Evolutionary conservation across 768 basidiomycete species (phyloP), one percentile per base, ranked within the genome.

Genomic region (Leccinellum luteum): DNA sequence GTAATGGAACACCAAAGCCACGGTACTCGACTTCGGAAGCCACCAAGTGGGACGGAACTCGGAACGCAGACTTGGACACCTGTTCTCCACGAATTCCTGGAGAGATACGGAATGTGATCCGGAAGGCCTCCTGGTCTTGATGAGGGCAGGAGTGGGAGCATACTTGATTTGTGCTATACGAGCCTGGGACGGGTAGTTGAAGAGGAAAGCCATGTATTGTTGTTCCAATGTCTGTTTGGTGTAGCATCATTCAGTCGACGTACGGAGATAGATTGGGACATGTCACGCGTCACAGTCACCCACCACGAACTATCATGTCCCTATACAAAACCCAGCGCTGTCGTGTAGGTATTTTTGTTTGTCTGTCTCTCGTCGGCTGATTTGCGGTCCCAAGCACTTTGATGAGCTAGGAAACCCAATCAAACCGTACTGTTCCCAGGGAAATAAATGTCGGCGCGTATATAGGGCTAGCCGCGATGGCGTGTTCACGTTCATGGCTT

Each of bases 401-500:
- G 78, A 81, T 58, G 72, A 72, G 52, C 64, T 68, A 43, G 83
- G 82, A 14, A 69, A 66, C 23, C 68, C 76, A 3, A 66, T 80
- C 49, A 73, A 72, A 55, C 78, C 79, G 8, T 70, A 69, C 28
- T 84, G 82, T 59, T 74, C 65, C 34, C 76, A 82, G 59, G 82
- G 82, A 28, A 72, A 71, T 44, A 73, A 66, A 35, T 84, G 82
- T 68, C 79, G 82, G 83, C 81, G 61, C 54, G 78, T 70, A 55
- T 63, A 51, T 31, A 51, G 48, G 34, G 34, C 60, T 47, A 48
- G 50, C 50, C 51, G 35, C 35, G 55, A 62, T 51, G 25, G 60
- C 47, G 6, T 52, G 31, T 60, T 12, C 51, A 32, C 45, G 35
- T 49, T 30, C 21, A 34, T 48, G 15, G 54, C 57, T 56, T 53